Percentiles rank a stretch among this genome's conserved stretches.
Evolutionary conservation across 1,139 yeast species (phyloP).

Genomic region (Torulaspora pretoriensis): DNA sequence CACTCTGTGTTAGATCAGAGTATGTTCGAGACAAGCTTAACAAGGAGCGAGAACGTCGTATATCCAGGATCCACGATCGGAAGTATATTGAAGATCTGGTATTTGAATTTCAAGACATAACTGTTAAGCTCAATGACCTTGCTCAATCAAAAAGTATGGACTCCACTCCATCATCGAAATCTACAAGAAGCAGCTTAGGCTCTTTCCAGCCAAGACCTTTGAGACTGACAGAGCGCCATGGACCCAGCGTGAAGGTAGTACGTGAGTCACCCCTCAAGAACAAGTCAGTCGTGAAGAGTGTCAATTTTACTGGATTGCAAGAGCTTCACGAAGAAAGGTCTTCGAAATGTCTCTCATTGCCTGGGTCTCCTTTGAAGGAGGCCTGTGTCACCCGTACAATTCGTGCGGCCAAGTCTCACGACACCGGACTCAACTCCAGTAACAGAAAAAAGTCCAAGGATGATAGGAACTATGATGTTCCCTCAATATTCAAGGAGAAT

Average conservation of each 20-base stretch:
- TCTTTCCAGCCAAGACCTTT: constrained; percentile 33
- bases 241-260: constrained; percentile 7
- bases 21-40: constrained; percentile 22
- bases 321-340: constrained; percentile 1
- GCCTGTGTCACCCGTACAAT: constrained; percentile 14
- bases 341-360: constrained; percentile 20
- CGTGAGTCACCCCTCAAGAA: constrained; percentile 13
- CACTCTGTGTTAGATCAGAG: constrained; percentile 28
- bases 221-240: constrained; percentile 27
- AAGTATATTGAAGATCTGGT: constrained; percentile 25
- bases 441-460: constrained; percentile 9
- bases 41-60: constrained; percentile 12
- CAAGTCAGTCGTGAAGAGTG: constrained; percentile 8
- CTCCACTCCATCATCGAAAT: constrained; percentile 21
- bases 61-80: constrained; percentile 10
- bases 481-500: constrained; percentile 28
- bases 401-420: constrained; percentile 29
- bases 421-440: constrained; percentile 25
- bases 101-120: constrained; percentile 29
- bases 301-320: not conserved
- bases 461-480: constrained; percentile 14
- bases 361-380: constrained; percentile 20
- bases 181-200: constrained; percentile 20
- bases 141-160: constrained; percentile 13
- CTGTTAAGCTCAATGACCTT: constrained; percentile 26